Evolutionary conservation across 306 rosid genomes (phyloP).

Genomic region (Cucumis hystrix): DNA sequence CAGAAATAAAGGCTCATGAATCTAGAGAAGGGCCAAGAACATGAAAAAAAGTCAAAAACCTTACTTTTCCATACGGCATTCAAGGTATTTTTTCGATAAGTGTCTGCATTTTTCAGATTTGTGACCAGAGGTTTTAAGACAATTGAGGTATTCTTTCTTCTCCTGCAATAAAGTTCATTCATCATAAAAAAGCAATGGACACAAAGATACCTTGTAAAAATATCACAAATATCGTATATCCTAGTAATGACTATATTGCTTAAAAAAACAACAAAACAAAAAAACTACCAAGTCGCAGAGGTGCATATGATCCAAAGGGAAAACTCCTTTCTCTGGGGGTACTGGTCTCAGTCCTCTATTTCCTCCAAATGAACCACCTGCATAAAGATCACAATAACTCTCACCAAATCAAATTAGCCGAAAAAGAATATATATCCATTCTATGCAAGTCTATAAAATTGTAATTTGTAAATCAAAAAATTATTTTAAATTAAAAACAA

Average conservation of each 20-base stretch:
- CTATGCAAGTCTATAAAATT: background rate
- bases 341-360: conserved; percentile 81
- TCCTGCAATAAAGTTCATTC: conserved; percentile 40
- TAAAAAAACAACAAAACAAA: background rate
- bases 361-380: conserved; percentile 98
- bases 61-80: conserved; percentile 91
- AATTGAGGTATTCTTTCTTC: conserved; percentile 66
- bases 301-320: conserved; percentile 92
- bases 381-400: conserved; percentile 6
- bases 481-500: background rate
- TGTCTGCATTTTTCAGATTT: conserved; percentile 68
- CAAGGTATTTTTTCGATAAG: conserved; percentile 66
- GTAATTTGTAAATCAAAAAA: background rate
- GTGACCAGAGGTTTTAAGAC: conserved; percentile 58
- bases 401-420: background rate
- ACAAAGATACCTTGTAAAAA: background rate
- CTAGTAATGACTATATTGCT: background rate
- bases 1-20: background rate
- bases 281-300: conserved; percentile 66
- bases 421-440: background rate
- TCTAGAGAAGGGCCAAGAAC: background rate
- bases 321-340: conserved; percentile 95
- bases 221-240: background rate
- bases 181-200: background rate
- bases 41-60: conserved; percentile 15